A percentile compares a stretch with the other conserved stretches of the same genome.
These are phyloP conservation scores for Aleurites moluccanus DNA, from an alignment of 441 rosid species.

Conservation along the genomic window DNA sequence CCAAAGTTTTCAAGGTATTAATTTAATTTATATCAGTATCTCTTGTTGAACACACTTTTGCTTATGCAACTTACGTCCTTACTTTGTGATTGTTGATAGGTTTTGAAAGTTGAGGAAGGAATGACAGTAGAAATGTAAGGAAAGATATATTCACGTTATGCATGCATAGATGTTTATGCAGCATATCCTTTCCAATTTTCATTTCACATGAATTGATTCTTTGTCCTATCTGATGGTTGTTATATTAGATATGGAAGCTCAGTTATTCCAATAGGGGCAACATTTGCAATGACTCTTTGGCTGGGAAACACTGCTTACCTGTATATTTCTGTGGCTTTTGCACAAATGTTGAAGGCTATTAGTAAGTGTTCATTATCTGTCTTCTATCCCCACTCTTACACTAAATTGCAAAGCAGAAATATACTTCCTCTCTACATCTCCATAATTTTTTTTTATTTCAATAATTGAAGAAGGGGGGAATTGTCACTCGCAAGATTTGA, in stretches of 20 bases:
- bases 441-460: background rate
- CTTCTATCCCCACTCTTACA: background rate
- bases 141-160: background rate
- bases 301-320: slow-evolving; percentile 96
- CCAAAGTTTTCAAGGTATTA: slow-evolving; percentile 77
- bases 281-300: slow-evolving; percentile 98
- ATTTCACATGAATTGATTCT: background rate
- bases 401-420: background rate
- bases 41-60: background rate
- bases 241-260: slow-evolving; percentile 74
- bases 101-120: slow-evolving; percentile 88
- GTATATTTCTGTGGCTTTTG: slow-evolving; percentile 92
- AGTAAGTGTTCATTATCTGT: slow-evolving; percentile 48
- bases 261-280: slow-evolving; percentile 92
- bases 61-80: slow-evolving; percentile 16
- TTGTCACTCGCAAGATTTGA: no score
- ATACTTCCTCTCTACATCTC: background rate
- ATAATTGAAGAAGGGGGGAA: background rate
- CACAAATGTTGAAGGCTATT: slow-evolving; percentile 95
- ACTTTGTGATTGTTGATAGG: slow-evolving; percentile 37
- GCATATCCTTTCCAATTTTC: slow-evolving; percentile 2
- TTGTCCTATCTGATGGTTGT: slow-evolving; percentile 25
- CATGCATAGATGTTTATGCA: slow-evolving; percentile 12
- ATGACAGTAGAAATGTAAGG: slow-evolving; percentile 94
- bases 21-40: background rate